These are phyloP conservation scores for Fusarium proliferatum DNA, from an alignment of 2,329 filamentous ascomycete species.

Conservation along the genomic window DNA sequence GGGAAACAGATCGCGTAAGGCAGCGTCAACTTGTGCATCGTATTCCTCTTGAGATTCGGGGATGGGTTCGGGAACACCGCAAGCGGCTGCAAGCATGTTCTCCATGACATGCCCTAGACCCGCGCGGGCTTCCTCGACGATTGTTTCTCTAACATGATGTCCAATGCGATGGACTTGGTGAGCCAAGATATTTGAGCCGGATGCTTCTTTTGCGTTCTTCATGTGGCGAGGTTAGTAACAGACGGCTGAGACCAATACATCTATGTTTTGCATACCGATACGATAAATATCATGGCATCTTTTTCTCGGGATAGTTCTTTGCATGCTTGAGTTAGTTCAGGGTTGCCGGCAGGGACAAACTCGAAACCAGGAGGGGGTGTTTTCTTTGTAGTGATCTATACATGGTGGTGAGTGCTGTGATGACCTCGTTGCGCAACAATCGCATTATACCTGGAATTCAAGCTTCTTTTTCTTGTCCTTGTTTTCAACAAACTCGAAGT, in stretches of 20 bases:
- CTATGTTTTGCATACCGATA: conserved; percentile 62
- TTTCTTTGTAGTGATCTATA: conserved; percentile 63
- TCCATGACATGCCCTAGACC: conserved; percentile 44
- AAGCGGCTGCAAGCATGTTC: conserved; percentile 27
- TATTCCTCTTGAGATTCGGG: conserved; percentile 69
- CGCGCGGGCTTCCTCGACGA: conserved; percentile 66
- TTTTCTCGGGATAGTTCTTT: conserved; percentile 73
- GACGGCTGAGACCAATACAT: background rate
- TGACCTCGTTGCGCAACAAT: conserved; percentile 28
- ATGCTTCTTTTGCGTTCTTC: conserved; percentile 47
- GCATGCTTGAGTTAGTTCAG: conserved; percentile 68
- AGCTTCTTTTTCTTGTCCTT: conserved; percentile 72
- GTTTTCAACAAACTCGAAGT: conserved; percentile 74
- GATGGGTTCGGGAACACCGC: conserved; percentile 65
- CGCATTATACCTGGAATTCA: conserved; percentile 65
- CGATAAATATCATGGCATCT: conserved; percentile 73
- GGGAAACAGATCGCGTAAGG: conserved; percentile 72
- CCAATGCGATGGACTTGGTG: conserved; percentile 69
- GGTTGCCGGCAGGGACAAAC: conserved; percentile 72
- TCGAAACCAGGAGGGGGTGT: conserved; percentile 70
- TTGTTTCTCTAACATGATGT: conserved; percentile 68
- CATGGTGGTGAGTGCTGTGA: conserved; percentile 45
- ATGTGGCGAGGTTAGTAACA: conserved; percentile 18
- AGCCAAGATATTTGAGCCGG: conserved; percentile 54
- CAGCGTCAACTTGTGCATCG: conserved; percentile 70